Base-by-base conservation (phyloP, 2,329 filamentous ascomycete species). In the Aspergillus tanneri region DNA sequence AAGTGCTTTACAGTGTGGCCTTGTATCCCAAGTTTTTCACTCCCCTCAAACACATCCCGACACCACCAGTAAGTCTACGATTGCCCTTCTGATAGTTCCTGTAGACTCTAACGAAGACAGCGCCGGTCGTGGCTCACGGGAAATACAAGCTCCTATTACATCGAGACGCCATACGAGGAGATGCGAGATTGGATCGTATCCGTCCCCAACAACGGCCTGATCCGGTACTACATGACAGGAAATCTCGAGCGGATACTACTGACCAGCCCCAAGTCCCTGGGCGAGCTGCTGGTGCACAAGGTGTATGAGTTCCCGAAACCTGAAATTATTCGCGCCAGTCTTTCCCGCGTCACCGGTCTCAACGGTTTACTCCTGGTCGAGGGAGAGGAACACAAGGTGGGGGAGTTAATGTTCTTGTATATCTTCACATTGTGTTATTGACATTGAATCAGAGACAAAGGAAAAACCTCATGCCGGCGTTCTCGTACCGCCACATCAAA, bases 341-440 rank as follows among this genome's bases (percentile, higher is more conserved):
- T 77, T 22, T 59, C 58, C 4, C 66, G 63, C 18, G 46, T 75
- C 5, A 57, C 72, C 1, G 75, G 75, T 3, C 38, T 47, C 1
- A 57, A 71, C 41, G 74, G 74, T 0, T 25, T 77, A 9, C 71
- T 96, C 28, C 74, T 96, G 9, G 87, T 89, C 2, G 91, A 96
- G 69, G 91, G 91, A n/a, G 88, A 95, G 10, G 88, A 91, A 61
- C 92, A 96, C 68, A 93, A 87, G 72, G 74, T 81, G 10, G n/a
- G 34, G 12, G n/a, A n/a, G n/a, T n/a, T n/a, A n/a, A n/a, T n/a
- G n/a, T n/a, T n/a, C n/a, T n/a, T n/a, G n/a, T n/a, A 18, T 21
- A 5, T 6, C 19, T 21, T 30, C 12, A 43, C 18, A 24, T 6
- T 19, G 38, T 16, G 9, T 23, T 19, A 34, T 47, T 37, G 50